Percentiles rank a stretch among this genome's conserved stretches.
These are phyloP conservation scores for Lavandula angustifolia DNA, from an alignment of 257 asterid genomes.

Conservation along the genomic window DNA sequence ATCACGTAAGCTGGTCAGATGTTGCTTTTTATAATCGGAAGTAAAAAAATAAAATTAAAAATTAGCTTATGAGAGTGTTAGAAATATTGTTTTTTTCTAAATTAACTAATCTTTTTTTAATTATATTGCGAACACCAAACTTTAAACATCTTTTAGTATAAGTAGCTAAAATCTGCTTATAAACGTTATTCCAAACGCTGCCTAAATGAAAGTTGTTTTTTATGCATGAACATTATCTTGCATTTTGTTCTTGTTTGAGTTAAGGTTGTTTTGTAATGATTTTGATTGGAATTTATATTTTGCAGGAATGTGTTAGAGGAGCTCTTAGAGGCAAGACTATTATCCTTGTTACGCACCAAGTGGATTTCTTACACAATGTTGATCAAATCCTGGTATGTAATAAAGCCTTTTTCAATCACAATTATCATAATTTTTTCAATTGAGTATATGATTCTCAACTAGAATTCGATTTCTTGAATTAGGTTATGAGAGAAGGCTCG, in stretches of 20 bases:
- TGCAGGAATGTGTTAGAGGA: conserved; percentile 92
- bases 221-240: too few relatives aligned
- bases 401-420: conserved; percentile 3
- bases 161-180: too few relatives aligned
- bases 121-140: too few relatives aligned
- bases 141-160: too few relatives aligned
- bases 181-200: too few relatives aligned
- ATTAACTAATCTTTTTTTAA: too few relatives aligned
- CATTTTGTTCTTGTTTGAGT: neutral
- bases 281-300: neutral
- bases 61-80: too few relatives aligned
- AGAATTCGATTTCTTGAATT: conserved; percentile 22
- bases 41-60: too few relatives aligned
- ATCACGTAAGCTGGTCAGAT: too few relatives aligned
- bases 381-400: conserved; percentile 78
- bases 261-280: neutral
- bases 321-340: conserved; percentile 75
- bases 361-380: conserved; percentile 93
- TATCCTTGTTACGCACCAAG: conserved; percentile 94
- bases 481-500: conserved; percentile 95
- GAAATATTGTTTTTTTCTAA: too few relatives aligned
- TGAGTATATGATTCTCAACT: neutral
- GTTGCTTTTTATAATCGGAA: too few relatives aligned
- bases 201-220: too few relatives aligned
- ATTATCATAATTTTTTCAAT: neutral